These are phyloP conservation scores for Cryptococcus sp. DNA, from an alignment of 1,284 basidiomycete species.

Conservation along the genomic window DNA sequence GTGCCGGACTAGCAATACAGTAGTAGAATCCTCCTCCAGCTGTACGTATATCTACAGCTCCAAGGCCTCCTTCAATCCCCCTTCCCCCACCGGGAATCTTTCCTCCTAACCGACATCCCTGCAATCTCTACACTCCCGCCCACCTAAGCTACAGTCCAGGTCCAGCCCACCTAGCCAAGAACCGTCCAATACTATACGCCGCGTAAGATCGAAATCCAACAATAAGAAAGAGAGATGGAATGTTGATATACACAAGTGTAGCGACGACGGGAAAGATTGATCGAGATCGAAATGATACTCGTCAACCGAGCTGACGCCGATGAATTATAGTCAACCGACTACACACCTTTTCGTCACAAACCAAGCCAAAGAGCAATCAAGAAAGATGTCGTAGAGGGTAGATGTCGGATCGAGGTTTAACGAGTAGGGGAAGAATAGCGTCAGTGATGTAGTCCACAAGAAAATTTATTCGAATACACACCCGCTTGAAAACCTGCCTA, in stretches of 20 bases:
- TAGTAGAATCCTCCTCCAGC: too few species aligned
- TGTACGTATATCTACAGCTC: too few species aligned
- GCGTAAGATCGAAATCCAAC: slow-evolving; percentile 43
- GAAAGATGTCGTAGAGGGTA: too few species aligned
- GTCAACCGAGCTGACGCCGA: slow-evolving; percentile 5
- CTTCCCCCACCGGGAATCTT: too few species aligned
- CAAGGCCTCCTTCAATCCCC: too few species aligned
- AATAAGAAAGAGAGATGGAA: slow-evolving; percentile 64
- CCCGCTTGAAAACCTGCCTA: slow-evolving; percentile 6
- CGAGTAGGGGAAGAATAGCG: neutral
- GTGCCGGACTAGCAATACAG: too few species aligned
- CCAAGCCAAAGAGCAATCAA: neutral
- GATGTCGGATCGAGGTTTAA: too few species aligned
- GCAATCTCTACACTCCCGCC: too few species aligned
- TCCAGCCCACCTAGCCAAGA: too few species aligned
- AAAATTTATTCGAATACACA: neutral
- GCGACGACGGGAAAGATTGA: slow-evolving; percentile 52
- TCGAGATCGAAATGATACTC: neutral
- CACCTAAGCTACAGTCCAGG: too few species aligned
- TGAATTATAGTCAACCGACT: neutral
- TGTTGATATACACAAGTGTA: slow-evolving; percentile 56
- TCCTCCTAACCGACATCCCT: too few species aligned
- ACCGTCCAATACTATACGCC: too few species aligned
- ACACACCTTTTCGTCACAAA: slow-evolving; percentile 2
- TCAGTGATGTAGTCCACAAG: neutral